Conservation (phyloP, 345 rosid genomes). For the Salix viminalis region DNA sequence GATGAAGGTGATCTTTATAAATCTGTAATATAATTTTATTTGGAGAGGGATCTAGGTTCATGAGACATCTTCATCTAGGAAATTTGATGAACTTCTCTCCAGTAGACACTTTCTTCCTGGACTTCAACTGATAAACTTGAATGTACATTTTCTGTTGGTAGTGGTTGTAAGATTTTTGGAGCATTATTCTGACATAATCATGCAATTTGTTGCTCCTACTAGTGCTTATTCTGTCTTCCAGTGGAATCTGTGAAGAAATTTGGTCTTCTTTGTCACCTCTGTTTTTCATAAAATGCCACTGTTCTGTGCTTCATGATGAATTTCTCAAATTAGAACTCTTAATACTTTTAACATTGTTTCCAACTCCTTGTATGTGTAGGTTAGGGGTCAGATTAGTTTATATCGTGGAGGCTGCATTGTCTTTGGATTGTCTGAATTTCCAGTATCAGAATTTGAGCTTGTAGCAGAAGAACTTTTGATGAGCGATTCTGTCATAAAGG, state of each 20-base stretch:
- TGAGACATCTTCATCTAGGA: background rate
- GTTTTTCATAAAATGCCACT: background rate
- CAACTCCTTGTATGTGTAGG: constrained; percentile 44
- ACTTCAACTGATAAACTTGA: background rate
- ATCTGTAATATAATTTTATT: background rate
- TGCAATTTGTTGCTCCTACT: background rate
- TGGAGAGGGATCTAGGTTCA: background rate
- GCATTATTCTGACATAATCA: background rate
- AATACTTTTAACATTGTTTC: background rate
- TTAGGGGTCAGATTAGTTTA: constrained; percentile 89
- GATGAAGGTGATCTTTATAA: background rate
- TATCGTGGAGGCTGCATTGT: constrained; percentile 79
- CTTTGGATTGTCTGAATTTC: constrained; percentile 78
- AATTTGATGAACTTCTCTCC: background rate
- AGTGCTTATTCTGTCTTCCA: background rate
- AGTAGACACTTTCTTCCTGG: background rate
- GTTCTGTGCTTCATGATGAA: constrained; percentile 15
- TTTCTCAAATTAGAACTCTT: background rate
- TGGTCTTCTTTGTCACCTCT: background rate
- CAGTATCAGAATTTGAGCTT: constrained; percentile 97
- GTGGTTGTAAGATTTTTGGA: background rate
- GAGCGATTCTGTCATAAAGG: constrained; percentile 96
- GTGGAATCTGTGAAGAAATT: background rate
- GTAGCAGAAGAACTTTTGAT: constrained; percentile 94
- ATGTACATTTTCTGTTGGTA: background rate